Evolutionary conservation across 768 basidiomycete genomes (phyloP), one percentile per base, ranked within the genome.

Genomic region (Hortiboletus campestris): DNA sequence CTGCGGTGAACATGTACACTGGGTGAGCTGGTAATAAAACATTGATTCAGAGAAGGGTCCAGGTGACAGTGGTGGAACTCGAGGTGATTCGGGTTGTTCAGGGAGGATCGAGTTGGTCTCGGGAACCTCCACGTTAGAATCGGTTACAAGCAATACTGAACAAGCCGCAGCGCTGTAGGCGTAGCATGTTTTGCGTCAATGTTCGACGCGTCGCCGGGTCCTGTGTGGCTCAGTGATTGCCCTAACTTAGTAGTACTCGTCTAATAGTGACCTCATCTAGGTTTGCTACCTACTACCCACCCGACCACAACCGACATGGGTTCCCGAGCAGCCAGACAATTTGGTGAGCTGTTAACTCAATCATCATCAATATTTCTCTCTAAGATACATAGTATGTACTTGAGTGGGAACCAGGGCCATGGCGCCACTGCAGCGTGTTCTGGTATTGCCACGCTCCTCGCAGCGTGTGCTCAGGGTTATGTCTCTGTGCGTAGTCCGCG

Each of bases 351-450:
- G 35, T 57, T 53, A 49, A 55, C 45, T 59, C 56, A 43, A 60
- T 49, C 42, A 55, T 55, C 60, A 57, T 51, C 51, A n/a, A 25
- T 43, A 32, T 53, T 47, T 53, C 47, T 47, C 22, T 47, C 59
- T n/a, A 32, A 49, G 44, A 49, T n/a, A n/a, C n/a, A n/a, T 46
- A 22, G 5, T 45, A 44, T 54, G 41, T 42, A 6, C 31, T 46
- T 34, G 25, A 47, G 45, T 39, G 25, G 25, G 25, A 25, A 25
- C 47, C 53, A 57, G 64, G 53, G 62, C 39, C 61, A 57, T 57
- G 54, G 63, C 57, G 67, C 67, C 59, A 57, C 67, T 59, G 59
- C 25, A 25, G 25, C 61, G 36, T 66, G 63, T 63, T 66, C 34
- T 53, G 25, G 34, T 57, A 19, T 46, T 48, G 48, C 46, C 55